Conservation (phyloP, 257 asterid species). For the Thymus mandschuricus region DNA sequence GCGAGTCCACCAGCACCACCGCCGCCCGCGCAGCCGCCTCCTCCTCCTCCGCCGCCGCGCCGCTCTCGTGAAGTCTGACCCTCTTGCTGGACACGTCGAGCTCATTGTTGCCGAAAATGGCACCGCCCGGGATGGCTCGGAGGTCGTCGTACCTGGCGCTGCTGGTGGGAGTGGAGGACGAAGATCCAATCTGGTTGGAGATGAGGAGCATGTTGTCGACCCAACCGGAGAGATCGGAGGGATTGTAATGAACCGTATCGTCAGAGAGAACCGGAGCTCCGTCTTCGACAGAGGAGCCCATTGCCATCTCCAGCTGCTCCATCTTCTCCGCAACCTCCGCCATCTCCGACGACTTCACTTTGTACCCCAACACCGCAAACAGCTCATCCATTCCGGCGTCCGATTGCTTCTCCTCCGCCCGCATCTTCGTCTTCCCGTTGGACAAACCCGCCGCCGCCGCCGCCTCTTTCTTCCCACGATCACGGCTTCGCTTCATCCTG, state of each 20-base stretch:
- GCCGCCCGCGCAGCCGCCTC: slow-evolving; percentile 44
- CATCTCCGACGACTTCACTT: slow-evolving; percentile 77
- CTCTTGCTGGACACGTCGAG: background rate
- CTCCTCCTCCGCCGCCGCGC: slow-evolving; percentile 15
- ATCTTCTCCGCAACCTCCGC: slow-evolving; percentile 82
- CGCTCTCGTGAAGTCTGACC: background rate
- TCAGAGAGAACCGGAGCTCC: slow-evolving; percentile 40
- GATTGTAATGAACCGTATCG: slow-evolving; percentile 66
- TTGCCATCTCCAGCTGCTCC: slow-evolving; percentile 72
- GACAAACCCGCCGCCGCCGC: slow-evolving; percentile 22
- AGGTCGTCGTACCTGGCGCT: slow-evolving; percentile 52
- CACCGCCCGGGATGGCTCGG: slow-evolving; percentile 81
- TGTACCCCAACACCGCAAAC: slow-evolving; percentile 76
- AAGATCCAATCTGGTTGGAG: slow-evolving; percentile 15
- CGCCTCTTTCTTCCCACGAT: slow-evolving; percentile 36
- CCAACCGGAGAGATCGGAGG: slow-evolving; percentile 83
- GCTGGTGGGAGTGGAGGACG: slow-evolving; percentile 35
- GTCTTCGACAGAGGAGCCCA: slow-evolving; percentile 58
- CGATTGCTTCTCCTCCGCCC: slow-evolving; percentile 45
- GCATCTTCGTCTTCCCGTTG: slow-evolving; percentile 47
- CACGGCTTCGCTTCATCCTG: slow-evolving; percentile 72
- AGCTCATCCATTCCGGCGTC: slow-evolving; percentile 85
- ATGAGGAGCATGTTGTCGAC: slow-evolving; percentile 57
- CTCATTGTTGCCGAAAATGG: slow-evolving; percentile 38
- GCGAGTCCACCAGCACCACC: slow-evolving; percentile 74